Evolutionary conservation across 2,329 filamentous ascomycete species (phyloP), one percentile per base, ranked within the genome.

Genomic region (Aaosphaeria arxii): DNA sequence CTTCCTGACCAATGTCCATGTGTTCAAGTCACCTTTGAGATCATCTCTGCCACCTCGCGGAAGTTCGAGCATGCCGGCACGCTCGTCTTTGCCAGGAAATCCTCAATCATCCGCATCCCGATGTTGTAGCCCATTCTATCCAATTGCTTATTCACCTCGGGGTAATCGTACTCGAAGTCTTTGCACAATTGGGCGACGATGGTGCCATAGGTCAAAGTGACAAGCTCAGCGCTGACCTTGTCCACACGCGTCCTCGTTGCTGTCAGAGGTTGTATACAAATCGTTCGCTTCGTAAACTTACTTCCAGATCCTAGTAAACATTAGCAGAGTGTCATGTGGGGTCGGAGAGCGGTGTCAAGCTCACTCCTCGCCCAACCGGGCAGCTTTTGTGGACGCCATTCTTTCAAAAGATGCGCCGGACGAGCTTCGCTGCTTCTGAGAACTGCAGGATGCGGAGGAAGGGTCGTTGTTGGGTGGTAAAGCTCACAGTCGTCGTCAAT

Each of bases 51-150:
- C 5, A 94, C 97, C 71, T 99, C 94, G 50, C 89, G 83, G 67
- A 99, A 96, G 74, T 94, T 97, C 59, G 84, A 80, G 72, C 94
- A 99, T 55, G 91, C 82, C 59, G 90, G 89, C 2, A 88, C 90
- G 61, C 90, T 92, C 5, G 91, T 94, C 72, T 96, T 97, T 62
- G 94, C 94, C 13, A 99, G 84, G 65, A 96, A 99, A 73, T 99
- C 94, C 63, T 99, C 94, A 59, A 99, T 96, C 57, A 99, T 75
- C 35, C 94, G 88, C 65, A 97, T 79, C 30, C 94, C 94, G 56
- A 99, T 99, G 65, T 97, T 97, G 76, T 97, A 96, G 47, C 94
- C 94, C 94, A 99, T 99, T 75, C 92, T 95, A 69, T 99, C 94
- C 40, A 99, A 81, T 71, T 99, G 94, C 71, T 92, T 91, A 76